Percentiles rank a stretch among this genome's conserved stretches.
Evolutionary conservation across 2,329 filamentous ascomycete genomes (phyloP).

Genomic region (Cladosporium colombiae): DNA sequence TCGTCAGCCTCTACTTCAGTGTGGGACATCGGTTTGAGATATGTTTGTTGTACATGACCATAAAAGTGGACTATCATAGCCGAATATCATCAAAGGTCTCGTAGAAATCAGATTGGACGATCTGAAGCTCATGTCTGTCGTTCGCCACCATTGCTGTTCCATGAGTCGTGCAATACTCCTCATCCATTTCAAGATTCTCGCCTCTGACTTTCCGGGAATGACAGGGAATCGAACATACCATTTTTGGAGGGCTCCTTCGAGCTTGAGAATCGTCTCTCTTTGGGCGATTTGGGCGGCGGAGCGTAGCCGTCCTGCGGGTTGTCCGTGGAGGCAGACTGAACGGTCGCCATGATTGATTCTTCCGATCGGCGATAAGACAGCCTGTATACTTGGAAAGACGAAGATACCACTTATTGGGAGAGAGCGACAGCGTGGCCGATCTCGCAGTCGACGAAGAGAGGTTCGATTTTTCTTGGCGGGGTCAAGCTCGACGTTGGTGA

Average conservation of each 20-base stretch:
- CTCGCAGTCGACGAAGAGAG: background rate
- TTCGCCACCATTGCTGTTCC: background rate
- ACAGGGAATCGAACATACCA: constrained; percentile 37
- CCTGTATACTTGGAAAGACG: background rate
- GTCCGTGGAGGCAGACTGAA: constrained; percentile 11
- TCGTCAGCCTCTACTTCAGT: constrained; percentile 20
- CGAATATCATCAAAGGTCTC: background rate
- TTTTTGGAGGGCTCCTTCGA: constrained; percentile 49
- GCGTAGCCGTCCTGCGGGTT: constrained; percentile 12
- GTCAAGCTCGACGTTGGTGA: constrained; percentile 8
- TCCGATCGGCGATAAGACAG: background rate
- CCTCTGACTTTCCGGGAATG: background rate
- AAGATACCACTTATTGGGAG: background rate
- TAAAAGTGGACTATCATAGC: background rate
- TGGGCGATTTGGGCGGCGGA: constrained; percentile 13
- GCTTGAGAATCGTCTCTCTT: constrained; percentile 42
- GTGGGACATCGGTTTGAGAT: background rate
- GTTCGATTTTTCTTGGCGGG: constrained; percentile 18
- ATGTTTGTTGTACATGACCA: background rate
- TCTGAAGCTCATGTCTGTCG: background rate
- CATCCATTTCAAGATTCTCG: background rate
- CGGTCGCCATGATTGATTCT: constrained; percentile 13
- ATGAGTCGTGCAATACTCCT: background rate
- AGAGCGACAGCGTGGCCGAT: background rate
- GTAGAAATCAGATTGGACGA: background rate